Conservation (phyloP, 73 alveolate species). For the Paramecium octaurelia region DNA sequence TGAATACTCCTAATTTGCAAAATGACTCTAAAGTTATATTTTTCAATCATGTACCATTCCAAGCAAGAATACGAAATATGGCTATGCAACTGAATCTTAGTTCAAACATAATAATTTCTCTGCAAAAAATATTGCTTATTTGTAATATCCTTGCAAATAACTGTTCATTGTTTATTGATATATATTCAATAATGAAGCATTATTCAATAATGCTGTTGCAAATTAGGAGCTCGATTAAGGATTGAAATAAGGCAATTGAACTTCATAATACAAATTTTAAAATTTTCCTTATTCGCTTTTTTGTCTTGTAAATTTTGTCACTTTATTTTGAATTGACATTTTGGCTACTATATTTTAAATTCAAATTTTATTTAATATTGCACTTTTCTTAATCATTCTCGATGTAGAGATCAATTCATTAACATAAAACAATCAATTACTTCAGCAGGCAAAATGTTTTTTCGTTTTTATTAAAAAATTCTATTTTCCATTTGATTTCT, state of each 20-base stretch:
- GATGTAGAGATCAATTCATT: neutral
- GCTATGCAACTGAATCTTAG: neutral
- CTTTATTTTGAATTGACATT: slow-evolving; percentile 9
- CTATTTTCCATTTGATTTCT: neutral
- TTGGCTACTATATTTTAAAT: neutral
- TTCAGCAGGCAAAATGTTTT: neutral
- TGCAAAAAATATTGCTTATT: slow-evolving; percentile 36
- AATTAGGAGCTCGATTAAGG: neutral
- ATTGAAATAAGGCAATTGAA: slow-evolving; percentile 5
- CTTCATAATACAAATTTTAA: slow-evolving; percentile 10
- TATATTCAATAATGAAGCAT: neutral
- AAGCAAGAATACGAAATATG: neutral
- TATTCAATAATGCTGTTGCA: neutral
- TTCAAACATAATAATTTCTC: slow-evolving; percentile 12
- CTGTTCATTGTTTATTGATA: neutral
- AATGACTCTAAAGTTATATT: neutral
- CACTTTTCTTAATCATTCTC: neutral
- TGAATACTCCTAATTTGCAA: neutral
- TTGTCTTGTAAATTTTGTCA: neutral
- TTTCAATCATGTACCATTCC: neutral
- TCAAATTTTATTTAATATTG: neutral
- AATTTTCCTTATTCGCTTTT: neutral
- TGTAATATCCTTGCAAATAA: slow-evolving; percentile 30
- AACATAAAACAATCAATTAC: neutral
- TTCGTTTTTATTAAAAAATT: neutral